A percentile compares a stretch with the other conserved stretches of the same genome.
Evolutionary conservation across 768 basidiomycete genomes (phyloP).

Genomic region (Grammothele lineata): DNA sequence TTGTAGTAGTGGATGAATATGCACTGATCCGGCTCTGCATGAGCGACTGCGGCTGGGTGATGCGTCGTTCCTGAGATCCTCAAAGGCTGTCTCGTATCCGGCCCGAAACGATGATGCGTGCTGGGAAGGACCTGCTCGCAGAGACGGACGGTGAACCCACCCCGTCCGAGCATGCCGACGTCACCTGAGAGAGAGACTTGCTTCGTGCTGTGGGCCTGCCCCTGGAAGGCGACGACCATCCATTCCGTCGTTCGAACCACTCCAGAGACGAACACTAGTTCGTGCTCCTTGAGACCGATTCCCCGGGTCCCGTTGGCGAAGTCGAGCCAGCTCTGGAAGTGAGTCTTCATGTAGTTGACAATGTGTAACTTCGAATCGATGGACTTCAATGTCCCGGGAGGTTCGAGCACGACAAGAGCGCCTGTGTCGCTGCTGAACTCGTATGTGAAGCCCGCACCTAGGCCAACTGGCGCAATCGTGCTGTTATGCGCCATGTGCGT

Average conservation of each 20-base stretch:
- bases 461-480: neutral
- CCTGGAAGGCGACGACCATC: neutral
- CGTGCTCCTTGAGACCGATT: neutral
- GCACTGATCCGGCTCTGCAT: slow-evolving; percentile 4
- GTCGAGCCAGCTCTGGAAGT: neutral
- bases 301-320: neutral
- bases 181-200: neutral
- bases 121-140: no score
- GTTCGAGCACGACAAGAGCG: neutral
- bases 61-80: no score
- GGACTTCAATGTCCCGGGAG: neutral
- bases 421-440: neutral
- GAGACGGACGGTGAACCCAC: no score
- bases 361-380: neutral
- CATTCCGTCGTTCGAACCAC: neutral
- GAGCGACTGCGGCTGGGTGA: no score
- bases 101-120: no score
- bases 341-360: neutral
- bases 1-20: slow-evolving; percentile 17
- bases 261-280: neutral
- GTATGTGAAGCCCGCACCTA: neutral
- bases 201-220: neutral
- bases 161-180: no score
- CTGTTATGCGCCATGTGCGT: neutral
- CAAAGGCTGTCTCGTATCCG: no score